Percentiles rank a stretch among this genome's conserved stretches.
These are phyloP conservation scores for Flaveria bidentis DNA, from an alignment of 129 eudicot species.

Conservation along the genomic window DNA sequence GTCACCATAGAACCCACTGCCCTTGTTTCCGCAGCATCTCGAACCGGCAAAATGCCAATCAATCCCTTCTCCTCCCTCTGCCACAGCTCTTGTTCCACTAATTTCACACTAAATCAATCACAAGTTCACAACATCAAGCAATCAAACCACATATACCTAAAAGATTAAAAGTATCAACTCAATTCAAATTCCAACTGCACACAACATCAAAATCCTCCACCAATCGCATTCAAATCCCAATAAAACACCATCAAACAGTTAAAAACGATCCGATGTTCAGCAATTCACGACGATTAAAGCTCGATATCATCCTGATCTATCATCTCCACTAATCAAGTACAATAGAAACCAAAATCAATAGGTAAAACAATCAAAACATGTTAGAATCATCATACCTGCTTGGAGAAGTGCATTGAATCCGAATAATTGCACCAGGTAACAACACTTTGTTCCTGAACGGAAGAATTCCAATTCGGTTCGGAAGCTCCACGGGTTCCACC, in stretches of 20 bases:
- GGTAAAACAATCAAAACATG: background rate
- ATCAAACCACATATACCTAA: background rate
- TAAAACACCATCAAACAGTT: background rate
- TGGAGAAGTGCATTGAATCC: constrained; percentile 94
- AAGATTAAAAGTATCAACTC: constrained; percentile 3
- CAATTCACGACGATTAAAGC: background rate
- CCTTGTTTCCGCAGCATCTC: constrained; percentile 64
- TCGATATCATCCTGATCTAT: background rate
- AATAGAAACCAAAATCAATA: background rate
- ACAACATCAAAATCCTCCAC: constrained; percentile 4
- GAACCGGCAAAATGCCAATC: constrained; percentile 88
- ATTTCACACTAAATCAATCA: constrained; percentile 58
- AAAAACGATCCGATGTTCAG: background rate
- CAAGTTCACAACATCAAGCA: background rate
- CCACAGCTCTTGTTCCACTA: constrained; percentile 95
- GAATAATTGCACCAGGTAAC: constrained; percentile 93
- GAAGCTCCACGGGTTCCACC: constrained; percentile 60
- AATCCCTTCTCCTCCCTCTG: constrained; percentile 94
- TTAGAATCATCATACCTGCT: constrained; percentile 58
- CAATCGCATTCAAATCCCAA: background rate
- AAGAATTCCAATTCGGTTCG: constrained; percentile 80
- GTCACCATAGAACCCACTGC: constrained; percentile 47
- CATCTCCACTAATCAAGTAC: background rate
- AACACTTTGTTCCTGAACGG: constrained; percentile 93
- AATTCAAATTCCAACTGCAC: background rate